Percentiles rank a stretch among this genome's conserved stretches.
These are phyloP conservation scores for Neobulgaria alba DNA, from an alignment of 2,329 filamentous ascomycete species.

Conservation along the genomic window DNA sequence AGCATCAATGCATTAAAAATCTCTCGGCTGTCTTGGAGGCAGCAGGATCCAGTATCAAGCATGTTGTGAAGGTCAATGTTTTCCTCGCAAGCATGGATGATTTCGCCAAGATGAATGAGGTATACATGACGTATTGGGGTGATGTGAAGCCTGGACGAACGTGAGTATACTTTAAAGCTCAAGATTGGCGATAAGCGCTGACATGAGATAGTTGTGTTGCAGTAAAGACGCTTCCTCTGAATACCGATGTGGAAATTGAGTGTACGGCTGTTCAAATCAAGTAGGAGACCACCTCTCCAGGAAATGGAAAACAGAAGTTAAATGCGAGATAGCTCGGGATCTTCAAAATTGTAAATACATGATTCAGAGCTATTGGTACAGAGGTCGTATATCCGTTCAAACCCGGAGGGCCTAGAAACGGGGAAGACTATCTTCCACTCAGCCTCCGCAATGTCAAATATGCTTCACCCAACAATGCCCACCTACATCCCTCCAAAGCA, in stretches of 20 bases:
- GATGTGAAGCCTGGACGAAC: background rate
- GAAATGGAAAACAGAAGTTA: no score
- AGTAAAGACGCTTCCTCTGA: conserved; percentile 40
- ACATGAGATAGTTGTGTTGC: conserved; percentile 44
- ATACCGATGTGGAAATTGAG: conserved; percentile 46
- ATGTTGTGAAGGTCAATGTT: conserved; percentile 86
- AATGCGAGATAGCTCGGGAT: no score
- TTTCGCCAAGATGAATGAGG: conserved; percentile 50
- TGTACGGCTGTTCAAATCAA: conserved; percentile 37
- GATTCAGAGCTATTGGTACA: no score
- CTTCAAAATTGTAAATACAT: no score
- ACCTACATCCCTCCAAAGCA: no score
- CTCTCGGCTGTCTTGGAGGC: conserved; percentile 50
- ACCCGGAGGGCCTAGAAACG: no score
- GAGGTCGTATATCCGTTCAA: no score
- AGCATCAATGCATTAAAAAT: conserved; percentile 49
- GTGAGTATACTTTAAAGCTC: conserved; percentile 7
- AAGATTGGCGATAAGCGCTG: conserved; percentile 37
- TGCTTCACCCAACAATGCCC: no score
- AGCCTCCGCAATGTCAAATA: no score
- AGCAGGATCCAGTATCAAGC: conserved; percentile 49
- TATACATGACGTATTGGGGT: conserved; percentile 35
- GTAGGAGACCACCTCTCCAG: no score
- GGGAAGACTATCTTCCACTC: no score
- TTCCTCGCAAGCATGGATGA: conserved; percentile 63